Evolutionary conservation across 345 rosid species (phyloP), one percentile per base, ranked within the genome.

Genomic region (Syzygium grande): DNA sequence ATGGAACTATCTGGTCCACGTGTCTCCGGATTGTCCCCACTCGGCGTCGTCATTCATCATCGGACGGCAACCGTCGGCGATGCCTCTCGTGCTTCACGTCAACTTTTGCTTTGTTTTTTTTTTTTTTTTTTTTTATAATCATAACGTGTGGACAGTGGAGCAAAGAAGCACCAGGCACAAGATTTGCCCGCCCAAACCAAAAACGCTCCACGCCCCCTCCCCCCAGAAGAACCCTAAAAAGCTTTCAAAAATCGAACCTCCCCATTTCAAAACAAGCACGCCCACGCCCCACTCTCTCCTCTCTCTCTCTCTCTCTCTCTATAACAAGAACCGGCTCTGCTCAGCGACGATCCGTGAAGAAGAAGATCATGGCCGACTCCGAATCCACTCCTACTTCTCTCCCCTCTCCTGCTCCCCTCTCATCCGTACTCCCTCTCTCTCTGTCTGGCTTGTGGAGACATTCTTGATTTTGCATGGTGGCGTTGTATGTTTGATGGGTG

Each of bases 341-440:
- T 73, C 21, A 10, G 49, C 83, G 14, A 38, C 83, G 22, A 73
- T 73, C 83, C 49, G 11, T 9, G 13, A 73, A 73, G 83, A 38
- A 19, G 12, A 88, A 29, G 38, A 68, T 6, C 7, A 95, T 95
- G 99, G 95, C 94, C 16, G 87, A 86, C 84, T 89, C 95, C 78
- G 97, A 94, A 92, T 92, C 96, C n/a, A 13, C 89, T 51, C 85
- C 94, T n/a, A n/a, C n/a, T 86, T 90, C 92, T 84, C 89, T 92
- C 85, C 90, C 93, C 52, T 83, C 58, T 27, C 29, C 95, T 78
- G 93, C 94, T 78, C 91, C 86, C 41, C 88, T 86, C 63, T 51
- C 90, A 59, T 79, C 83, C 52, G 89, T 61, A 89, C 89, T 55
- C 89, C 84, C 87, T 87, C 86, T 90, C 73, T 65, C 38, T 65